Base-by-base conservation (phyloP, 345 rosid species). In the Eucalyptus tenuipes region DNA sequence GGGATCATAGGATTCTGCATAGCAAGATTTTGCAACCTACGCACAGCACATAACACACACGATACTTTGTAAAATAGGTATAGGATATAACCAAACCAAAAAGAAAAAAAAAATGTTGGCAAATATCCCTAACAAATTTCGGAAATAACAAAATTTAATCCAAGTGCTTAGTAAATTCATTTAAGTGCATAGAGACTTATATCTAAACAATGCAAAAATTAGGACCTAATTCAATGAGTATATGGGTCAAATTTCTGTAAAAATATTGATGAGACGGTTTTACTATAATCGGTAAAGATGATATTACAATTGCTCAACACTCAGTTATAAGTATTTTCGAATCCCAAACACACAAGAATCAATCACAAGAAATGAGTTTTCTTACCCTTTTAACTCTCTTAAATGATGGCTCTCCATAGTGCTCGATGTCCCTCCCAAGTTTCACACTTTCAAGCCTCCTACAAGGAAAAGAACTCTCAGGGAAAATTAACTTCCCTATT, bases 1-100 rank as follows among this genome's bases (percentile, higher is more conserved):
- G 10, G 55, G 0, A 18, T 10, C 55, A 52, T 52, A 52, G 22
- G 9, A 52, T 18, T 52, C 0, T 50, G 9, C 0, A 1, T 52
- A 52, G 4, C 55, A 52, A 18, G 55, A 52, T 18, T 52, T 52
- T 52, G 24, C 10, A 52, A 52, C 55, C 10, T 52, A 52, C 0
- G 10, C 55, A 52, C 4, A 52, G 1, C 10, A 18, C 57, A 18
- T 52, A 52, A 52, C 0, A 52, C 25, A 20, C 57, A 52, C 5
- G 20, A 7, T 52, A 20, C 57, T 52, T 52, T 52, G 57, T 52
- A 3, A 52, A 52, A 52, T 0, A 52, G 0, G 25, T 52, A 52
- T 52, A 20, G 10, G 57, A 52, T 52, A 52, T 2, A 52, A 52
- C 57, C 55, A 17, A 50, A 50, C 55, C 55, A 52, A 52, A 52